phyloP scores from a whole-genome alignment of 768 basidiomycete genomes.

The Mycena indigotica region DNA sequence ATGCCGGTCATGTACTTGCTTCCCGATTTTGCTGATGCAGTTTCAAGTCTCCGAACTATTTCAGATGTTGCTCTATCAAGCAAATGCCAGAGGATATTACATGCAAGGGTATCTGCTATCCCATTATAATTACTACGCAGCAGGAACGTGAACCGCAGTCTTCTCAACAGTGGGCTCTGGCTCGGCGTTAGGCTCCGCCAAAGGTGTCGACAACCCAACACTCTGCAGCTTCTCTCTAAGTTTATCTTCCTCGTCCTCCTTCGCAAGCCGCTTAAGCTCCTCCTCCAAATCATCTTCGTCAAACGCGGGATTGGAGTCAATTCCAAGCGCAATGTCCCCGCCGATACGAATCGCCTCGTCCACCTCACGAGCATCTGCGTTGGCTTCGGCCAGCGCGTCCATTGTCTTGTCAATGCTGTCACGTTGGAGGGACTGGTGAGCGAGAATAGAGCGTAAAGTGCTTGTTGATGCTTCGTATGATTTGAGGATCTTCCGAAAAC shows the following conservation, averaged over 20 bases:
- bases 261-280: constrained; percentile 61
- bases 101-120: too few species aligned
- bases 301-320: constrained; percentile 44
- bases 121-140: too few species aligned
- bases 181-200: background rate
- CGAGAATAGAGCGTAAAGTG: constrained; percentile 74
- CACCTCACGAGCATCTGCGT: constrained; percentile 79
- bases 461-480: constrained; percentile 82
- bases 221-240: background rate
- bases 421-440: constrained; percentile 79
- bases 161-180: too few species aligned
- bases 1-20: too few species aligned
- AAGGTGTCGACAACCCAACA: background rate
- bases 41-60: too few species aligned
- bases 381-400: constrained; percentile 83
- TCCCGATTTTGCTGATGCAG: too few species aligned
- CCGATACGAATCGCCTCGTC: constrained; percentile 76
- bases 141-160: too few species aligned
- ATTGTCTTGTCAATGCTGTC: constrained; percentile 83
- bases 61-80: too few species aligned
- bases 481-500: constrained; percentile 70
- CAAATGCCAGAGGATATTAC: too few species aligned
- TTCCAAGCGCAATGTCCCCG: constrained; percentile 59
- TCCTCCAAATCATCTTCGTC: constrained; percentile 56
- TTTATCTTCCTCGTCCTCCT: constrained; percentile 22